phyloP scores from a whole-genome alignment of 169 alveolate species.

The Eimeria necatrix region DNA sequence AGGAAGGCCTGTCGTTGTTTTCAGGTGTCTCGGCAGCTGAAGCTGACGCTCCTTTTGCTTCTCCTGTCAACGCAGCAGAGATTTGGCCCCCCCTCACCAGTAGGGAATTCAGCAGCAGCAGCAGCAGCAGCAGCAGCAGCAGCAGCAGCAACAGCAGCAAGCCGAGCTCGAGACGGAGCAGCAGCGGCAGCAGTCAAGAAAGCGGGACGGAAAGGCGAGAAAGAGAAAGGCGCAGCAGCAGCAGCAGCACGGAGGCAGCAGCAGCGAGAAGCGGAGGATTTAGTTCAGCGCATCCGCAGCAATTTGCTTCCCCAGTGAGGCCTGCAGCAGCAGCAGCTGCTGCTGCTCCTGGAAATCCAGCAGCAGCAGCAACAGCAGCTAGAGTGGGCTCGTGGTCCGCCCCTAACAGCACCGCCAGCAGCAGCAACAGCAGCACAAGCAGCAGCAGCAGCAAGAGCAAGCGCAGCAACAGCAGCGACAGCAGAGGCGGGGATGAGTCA shows the following conservation, averaged over 20 bases:
- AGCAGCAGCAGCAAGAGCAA: too few species aligned
- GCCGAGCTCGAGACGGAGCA: background rate
- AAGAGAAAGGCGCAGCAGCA: background rate
- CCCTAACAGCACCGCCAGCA: too few species aligned
- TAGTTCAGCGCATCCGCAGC: background rate
- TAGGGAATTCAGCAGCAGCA: slow-evolving; percentile 27
- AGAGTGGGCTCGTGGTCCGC: too few species aligned
- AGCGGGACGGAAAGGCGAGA: background rate
- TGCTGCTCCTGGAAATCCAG: background rate
- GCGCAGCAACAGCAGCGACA: background rate
- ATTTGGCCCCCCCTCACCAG: background rate
- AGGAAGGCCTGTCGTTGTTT: background rate
- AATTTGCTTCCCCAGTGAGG: background rate
- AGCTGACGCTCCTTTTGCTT: background rate
- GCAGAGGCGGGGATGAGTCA: background rate
- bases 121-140: slow-evolving; percentile 45
- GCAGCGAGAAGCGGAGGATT: background rate
- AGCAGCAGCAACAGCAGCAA: background rate
- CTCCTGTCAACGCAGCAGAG: background rate
- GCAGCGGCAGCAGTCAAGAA: background rate
- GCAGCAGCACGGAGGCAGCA: slow-evolving; percentile 2
- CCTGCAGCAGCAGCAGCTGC: slow-evolving; percentile 8
- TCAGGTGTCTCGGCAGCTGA: background rate
- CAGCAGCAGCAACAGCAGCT: too few species aligned
- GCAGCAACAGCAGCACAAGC: too few species aligned